Evolutionary conservation across 2,329 filamentous ascomycete species (phyloP).

Genomic region (Fusarium nurragi): DNA sequence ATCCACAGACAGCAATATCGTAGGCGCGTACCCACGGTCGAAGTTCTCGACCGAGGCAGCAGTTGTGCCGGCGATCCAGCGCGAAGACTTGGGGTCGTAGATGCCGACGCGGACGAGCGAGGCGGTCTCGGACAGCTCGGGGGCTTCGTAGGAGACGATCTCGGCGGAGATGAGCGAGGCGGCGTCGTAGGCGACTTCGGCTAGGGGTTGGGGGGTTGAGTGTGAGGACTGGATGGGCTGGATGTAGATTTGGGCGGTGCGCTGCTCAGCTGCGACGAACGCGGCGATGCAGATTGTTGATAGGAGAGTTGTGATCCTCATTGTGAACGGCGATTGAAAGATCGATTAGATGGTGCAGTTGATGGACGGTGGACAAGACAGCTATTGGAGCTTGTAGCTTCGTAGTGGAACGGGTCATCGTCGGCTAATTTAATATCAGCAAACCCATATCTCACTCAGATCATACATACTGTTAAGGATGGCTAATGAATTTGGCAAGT

Average conservation of each 20-base stretch:
- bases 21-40: constrained; percentile 68
- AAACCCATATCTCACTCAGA: not conserved
- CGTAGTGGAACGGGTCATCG: constrained; percentile 28
- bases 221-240: constrained; percentile 57
- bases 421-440: constrained; percentile 31
- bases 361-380: constrained; percentile 6
- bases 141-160: constrained; percentile 65
- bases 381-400: constrained; percentile 22
- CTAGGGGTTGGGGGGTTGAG: constrained; percentile 56
- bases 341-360: not conserved
- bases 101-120: constrained; percentile 66
- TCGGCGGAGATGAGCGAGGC: constrained; percentile 55
- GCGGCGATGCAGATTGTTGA: constrained; percentile 56
- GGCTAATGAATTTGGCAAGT: not conserved
- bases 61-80: constrained; percentile 66
- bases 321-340: constrained; percentile 38
- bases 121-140: constrained; percentile 58
- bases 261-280: constrained; percentile 52
- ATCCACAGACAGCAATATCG: constrained; percentile 63
- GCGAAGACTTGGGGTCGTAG: constrained; percentile 58
- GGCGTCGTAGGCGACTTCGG: constrained; percentile 65
- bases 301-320: constrained; percentile 55
- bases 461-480: not conserved
- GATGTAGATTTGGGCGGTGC: constrained; percentile 63
- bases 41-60: constrained; percentile 67